Evolutionary conservation across 192 early-diverging fungal genomes (phyloP).

Genomic region (Mortierella antarctica): DNA sequence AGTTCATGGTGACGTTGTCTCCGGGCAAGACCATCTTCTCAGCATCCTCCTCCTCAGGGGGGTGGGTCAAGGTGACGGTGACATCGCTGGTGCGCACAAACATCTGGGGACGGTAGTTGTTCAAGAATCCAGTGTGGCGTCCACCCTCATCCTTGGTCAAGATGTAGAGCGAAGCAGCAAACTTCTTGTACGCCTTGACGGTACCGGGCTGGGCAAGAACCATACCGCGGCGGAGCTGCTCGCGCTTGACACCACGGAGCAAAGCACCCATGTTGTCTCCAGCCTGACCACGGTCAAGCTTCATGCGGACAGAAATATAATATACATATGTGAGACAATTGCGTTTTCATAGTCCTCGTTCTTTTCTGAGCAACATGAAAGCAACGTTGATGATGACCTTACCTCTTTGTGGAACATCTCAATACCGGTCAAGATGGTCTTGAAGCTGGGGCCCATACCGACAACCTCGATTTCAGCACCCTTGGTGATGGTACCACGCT

Average conservation of each 20-base stretch:
- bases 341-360: too few species aligned
- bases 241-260: conserved; percentile 97
- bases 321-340: background rate
- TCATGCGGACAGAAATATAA: background rate
- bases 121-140: conserved; percentile 95
- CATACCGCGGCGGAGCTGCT: conserved; percentile 94
- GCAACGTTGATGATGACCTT: background rate
- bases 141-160: conserved; percentile 99
- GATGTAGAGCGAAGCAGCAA: conserved; percentile 92
- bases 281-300: conserved; percentile 94
- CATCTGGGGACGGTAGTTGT: conserved; percentile 98
- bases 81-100: conserved; percentile 97
- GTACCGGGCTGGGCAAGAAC: conserved; percentile 92
- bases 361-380: too few species aligned
- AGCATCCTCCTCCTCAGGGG: conserved; percentile 81
- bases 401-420: conserved; percentile 99
- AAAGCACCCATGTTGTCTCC: conserved; percentile 99
- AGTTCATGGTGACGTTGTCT: conserved; percentile 91
- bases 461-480: conserved; percentile 97
- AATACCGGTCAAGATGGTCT: conserved; percentile 96
- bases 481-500: conserved; percentile 93
- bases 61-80: conserved; percentile 84
- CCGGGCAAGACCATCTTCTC: conserved; percentile 99
- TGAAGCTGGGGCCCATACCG: conserved; percentile 88
- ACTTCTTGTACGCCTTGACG: conserved; percentile 96